These are phyloP conservation scores for Lactarius vividus DNA, from an alignment of 768 basidiomycete species.

Conservation along the genomic window DNA sequence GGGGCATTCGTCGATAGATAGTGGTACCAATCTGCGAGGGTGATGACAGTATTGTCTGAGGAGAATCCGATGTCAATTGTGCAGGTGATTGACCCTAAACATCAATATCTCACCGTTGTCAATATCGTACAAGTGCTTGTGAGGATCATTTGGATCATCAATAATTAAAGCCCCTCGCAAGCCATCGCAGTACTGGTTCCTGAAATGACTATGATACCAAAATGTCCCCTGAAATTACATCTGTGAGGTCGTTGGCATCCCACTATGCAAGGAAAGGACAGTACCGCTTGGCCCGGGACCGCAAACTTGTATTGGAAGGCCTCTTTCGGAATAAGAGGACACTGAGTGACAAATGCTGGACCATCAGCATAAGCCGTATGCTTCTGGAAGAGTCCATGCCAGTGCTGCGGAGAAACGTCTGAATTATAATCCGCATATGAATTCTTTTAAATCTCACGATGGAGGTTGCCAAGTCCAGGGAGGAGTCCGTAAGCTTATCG, in stretches of 20 bases:
- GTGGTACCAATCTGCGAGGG: conserved; percentile 6
- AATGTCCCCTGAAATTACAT: conserved; percentile 26
- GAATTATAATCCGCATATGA: background rate
- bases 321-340: conserved; percentile 26
- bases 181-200: conserved; percentile 34
- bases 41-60: background rate
- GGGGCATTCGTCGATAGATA: background rate
- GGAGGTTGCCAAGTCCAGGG: conserved; percentile 46
- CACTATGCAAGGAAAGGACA: conserved; percentile 35
- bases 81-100: background rate
- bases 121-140: conserved; percentile 29
- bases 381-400: conserved; percentile 1
- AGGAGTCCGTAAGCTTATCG: conserved; percentile 44
- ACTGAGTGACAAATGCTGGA: conserved; percentile 40
- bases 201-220: conserved; percentile 26
- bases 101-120: conserved; percentile 29
- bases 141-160: conserved; percentile 33
- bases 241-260: background rate
- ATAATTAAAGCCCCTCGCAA: conserved; percentile 32
- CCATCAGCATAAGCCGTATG: conserved; percentile 21
- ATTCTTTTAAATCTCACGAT: conserved; percentile 44
- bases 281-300: conserved; percentile 31
- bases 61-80: background rate
- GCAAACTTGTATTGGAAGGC: conserved; percentile 2
- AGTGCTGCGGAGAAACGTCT: background rate